phyloP scores from a whole-genome alignment of 805 yeast genomes.

The Cyberlindnera maritima region DNA sequence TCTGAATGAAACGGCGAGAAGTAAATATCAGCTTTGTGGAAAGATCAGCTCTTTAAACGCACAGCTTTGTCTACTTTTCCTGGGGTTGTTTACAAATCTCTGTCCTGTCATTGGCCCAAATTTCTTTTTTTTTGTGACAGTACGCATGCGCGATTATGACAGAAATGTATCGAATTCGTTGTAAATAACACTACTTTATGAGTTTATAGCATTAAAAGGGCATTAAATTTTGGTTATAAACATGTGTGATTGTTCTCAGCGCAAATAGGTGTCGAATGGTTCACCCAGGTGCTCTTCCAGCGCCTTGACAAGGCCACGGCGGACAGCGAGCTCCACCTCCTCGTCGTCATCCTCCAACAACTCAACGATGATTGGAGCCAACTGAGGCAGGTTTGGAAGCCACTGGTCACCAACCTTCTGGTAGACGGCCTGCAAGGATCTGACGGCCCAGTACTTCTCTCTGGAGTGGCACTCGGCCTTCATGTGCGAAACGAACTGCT shows the following conservation, averaged over 20 bases:
- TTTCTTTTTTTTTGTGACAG: constrained; percentile 3
- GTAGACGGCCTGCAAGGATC: constrained; percentile 76
- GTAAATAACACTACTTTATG: not conserved
- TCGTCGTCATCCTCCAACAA: constrained; percentile 94
- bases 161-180: not conserved
- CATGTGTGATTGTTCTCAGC: constrained; percentile 16
- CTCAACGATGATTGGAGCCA: constrained; percentile 95
- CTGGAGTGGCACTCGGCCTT: constrained; percentile 53
- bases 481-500: constrained; percentile 60
- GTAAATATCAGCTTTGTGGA: no score
- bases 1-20: no score
- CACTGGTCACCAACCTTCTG: constrained; percentile 93
- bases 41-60: not conserved
- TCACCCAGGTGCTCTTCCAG: constrained; percentile 93
- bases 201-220: not conserved
- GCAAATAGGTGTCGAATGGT: constrained; percentile 81
- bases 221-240: not conserved
- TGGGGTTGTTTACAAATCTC: constrained; percentile 6
- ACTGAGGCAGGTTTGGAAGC: constrained; percentile 86
- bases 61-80: not conserved
- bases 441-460: constrained; percentile 78
- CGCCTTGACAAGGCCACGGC: constrained; percentile 85
- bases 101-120: constrained; percentile 4
- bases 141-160: not conserved
- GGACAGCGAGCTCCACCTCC: constrained; percentile 85